A percentile compares a stretch with the other conserved stretches of the same genome.
Conservation (phyloP, 2,329 filamentous ascomycete species). For the Pseudogymnoascus destructans region DNA sequence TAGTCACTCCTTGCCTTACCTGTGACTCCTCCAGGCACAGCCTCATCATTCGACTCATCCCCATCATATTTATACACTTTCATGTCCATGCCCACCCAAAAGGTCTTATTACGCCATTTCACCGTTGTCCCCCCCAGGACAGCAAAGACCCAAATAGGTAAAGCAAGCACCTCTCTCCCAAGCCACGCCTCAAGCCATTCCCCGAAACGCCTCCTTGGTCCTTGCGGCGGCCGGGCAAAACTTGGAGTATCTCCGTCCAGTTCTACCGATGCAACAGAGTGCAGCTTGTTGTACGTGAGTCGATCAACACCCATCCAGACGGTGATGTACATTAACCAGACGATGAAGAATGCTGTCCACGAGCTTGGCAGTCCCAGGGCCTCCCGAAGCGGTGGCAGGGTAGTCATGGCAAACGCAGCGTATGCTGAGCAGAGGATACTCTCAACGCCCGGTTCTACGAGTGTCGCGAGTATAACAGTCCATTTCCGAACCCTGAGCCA, state of each 20-base stretch:
- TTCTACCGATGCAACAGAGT: constrained; percentile 58
- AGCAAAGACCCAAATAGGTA: constrained; percentile 85
- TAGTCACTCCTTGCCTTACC: not conserved
- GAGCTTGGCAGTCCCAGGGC: constrained; percentile 44
- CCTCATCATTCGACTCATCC: constrained; percentile 12
- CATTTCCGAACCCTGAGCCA: constrained; percentile 94
- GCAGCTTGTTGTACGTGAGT: constrained; percentile 58
- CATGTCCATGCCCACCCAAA: constrained; percentile 74
- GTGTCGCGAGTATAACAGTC: constrained; percentile 75
- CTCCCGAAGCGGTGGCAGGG: constrained; percentile 48
- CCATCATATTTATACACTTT: constrained; percentile 50
- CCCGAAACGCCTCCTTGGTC: constrained; percentile 40
- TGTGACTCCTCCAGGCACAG: not conserved
- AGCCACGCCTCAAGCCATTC: constrained; percentile 77
- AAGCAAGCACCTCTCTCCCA: constrained; percentile 65
- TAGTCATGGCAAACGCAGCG: constrained; percentile 66
- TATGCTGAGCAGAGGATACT: constrained; percentile 72
- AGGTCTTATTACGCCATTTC: constrained; percentile 71
- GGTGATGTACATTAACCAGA: constrained; percentile 54
- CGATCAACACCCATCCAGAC: constrained; percentile 68
- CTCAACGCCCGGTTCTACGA: constrained; percentile 89
- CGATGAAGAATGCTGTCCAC: constrained; percentile 50
- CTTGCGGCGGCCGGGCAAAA: constrained; percentile 56
- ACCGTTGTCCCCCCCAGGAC: constrained; percentile 81
- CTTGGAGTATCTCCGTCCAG: constrained; percentile 58